Percentiles rank a stretch among this genome's conserved stretches.
phyloP scores from a whole-genome alignment of 495 filamentous ascomycete genomes.

The Amphirosellinia nigrospora region DNA sequence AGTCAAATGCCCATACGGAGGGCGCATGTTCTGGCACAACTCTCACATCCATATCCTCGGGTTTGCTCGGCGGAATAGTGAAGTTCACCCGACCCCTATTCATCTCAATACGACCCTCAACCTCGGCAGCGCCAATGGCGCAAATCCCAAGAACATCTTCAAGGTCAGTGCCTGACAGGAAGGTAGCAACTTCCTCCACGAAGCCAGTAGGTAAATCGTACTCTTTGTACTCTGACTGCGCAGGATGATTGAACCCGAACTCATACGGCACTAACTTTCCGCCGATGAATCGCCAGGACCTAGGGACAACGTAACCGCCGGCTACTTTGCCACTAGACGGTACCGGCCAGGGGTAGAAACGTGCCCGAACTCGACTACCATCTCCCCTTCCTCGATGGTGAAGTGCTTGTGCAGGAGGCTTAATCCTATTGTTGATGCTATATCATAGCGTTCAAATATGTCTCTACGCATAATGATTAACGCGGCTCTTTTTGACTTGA shows the following conservation, averaged over 20 bases:
- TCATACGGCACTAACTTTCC: constrained; percentile 16
- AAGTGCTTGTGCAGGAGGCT: constrained; percentile 17
- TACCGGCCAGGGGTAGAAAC: constrained; percentile 18
- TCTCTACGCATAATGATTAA: constrained; percentile 3
- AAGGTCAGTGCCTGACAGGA: constrained; percentile 11
- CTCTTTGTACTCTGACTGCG: constrained; percentile 9
- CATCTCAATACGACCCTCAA: constrained; percentile 17
- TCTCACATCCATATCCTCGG: constrained; percentile 21
- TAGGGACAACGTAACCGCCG: constrained; percentile 12
- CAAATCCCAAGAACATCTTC: constrained; percentile 16
- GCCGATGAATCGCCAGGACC: constrained; percentile 9
- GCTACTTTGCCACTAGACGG: constrained; percentile 10
- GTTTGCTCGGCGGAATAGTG: constrained; percentile 11
- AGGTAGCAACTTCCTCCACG: constrained; percentile 9
- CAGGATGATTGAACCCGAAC: constrained; percentile 20
- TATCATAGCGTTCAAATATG: constrained; percentile 19
- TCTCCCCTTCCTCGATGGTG: constrained; percentile 14
- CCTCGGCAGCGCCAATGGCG: constrained; percentile 3
- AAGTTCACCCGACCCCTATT: constrained; percentile 14
- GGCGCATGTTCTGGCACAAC: constrained; percentile 18
- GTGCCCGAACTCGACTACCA: constrained; percentile 15
- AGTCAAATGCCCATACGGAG: constrained; percentile 18
- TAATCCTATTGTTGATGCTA: constrained; percentile 7
- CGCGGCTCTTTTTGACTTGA: background rate
- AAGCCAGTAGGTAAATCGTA: background rate